Evolutionary conservation across 345 rosid species (phyloP), one percentile per base, ranked within the genome.

Genomic region (Toxicodendron radicans): DNA sequence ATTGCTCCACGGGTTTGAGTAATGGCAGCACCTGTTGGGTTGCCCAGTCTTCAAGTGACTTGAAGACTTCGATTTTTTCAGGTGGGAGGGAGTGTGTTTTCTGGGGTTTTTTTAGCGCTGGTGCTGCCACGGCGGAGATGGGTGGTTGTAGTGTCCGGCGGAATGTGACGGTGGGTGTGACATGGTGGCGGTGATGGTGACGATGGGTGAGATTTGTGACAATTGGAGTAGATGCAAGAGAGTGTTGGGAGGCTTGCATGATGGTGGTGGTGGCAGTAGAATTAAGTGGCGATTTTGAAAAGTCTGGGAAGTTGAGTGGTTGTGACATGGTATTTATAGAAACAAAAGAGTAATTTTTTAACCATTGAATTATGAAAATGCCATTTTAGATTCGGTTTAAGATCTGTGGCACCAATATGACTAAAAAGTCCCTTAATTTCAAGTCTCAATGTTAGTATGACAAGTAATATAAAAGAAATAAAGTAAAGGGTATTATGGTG

Each of bases 1-100:
- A 90, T 16, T 85, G 57, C 17, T 90, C 87, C 14, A 90, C 97
- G 0, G 94, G 97, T 83, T 86, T 92, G 5, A 92, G 93, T 2
- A 88, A 72, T 1, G 91, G 89, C 1, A 91, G 63, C n/a, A 89
- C 78, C 12, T 84, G 68, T 2, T 82, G 20, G 7, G 78, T 9
- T 5, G 94, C 91, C 97, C 94, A 91, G 41, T 38, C 77, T 33
- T 90, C 93, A 1, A 92, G 80, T 3, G 97, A 92, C 68, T 68
- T 87, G 87, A 92, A 88, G 4, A 90, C 69, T 75, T 89, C 91
- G 12, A 77, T 64, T 62, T 85, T 90, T 73, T 92, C 92, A 0
- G 85, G 82, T 3, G 97, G 90, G 91, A 89, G 79, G 0, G 94
- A 84, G 74, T 87, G 92, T 23, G 81, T 85, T 60, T 71, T 87